Evolutionary conservation across 2,329 filamentous ascomycete genomes (phyloP).

Genomic region (Xenoacremonium recifei): DNA sequence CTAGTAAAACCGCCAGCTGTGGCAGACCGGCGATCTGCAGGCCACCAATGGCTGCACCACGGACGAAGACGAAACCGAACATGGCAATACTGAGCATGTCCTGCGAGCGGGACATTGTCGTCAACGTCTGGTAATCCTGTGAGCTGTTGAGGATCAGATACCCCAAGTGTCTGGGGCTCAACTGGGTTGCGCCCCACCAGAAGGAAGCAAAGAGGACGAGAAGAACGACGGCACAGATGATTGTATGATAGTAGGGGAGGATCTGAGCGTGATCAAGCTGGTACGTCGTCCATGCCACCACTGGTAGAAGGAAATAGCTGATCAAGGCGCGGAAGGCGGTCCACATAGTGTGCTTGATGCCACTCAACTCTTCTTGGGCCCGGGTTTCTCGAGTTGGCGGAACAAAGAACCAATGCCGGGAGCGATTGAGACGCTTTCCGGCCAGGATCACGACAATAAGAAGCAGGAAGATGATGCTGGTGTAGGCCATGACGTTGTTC

Average conservation of each 20-base stretch:
- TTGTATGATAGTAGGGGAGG: conserved; percentile 22
- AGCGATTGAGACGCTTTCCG: conserved; percentile 30
- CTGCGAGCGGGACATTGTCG: conserved; percentile 38
- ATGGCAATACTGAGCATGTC: conserved; percentile 64
- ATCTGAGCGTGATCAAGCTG: conserved; percentile 47
- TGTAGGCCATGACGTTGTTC: conserved; percentile 65
- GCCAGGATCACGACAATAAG: conserved; percentile 55
- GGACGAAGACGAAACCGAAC: conserved; percentile 61
- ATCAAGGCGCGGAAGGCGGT: conserved; percentile 66
- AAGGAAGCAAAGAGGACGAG: conserved; percentile 21
- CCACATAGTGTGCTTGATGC: conserved; percentile 25
- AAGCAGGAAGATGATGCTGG: conserved; percentile 56
- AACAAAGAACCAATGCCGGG: conserved; percentile 47
- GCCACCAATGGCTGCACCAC: conserved; percentile 66
- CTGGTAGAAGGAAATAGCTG: conserved; percentile 73
- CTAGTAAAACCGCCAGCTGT: background rate
- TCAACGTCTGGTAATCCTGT: conserved; percentile 64
- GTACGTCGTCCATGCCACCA: conserved; percentile 70
- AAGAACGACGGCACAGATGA: conserved; percentile 32
- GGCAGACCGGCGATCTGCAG: conserved; percentile 44
- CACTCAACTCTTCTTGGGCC: conserved; percentile 37
- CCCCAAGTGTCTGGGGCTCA: conserved; percentile 26
- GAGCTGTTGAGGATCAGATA: conserved; percentile 43
- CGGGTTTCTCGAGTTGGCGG: conserved; percentile 41
- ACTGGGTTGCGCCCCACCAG: conserved; percentile 27